Conservation (phyloP, 371 early-diverging fungal genomes). For the Zychaea mexicana region DNA sequence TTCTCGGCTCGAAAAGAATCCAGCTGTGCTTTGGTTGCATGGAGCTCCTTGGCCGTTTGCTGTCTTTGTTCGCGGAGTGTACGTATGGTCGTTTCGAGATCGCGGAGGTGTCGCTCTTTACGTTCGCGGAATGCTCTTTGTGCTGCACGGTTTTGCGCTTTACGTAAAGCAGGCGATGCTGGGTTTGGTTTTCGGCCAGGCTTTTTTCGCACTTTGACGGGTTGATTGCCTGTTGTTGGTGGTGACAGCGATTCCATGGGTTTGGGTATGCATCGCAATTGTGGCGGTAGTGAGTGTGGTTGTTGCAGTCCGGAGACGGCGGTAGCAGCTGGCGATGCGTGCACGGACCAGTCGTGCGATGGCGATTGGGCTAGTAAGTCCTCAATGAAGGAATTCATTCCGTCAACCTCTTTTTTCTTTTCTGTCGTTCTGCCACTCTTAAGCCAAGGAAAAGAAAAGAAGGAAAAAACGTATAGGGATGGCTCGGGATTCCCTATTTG, state of each 20-base stretch:
- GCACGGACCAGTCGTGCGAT: neutral
- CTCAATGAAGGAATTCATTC: neutral
- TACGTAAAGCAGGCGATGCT: slow-evolving; percentile 61
- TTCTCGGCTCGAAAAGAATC: slow-evolving; percentile 60
- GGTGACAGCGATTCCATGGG: neutral
- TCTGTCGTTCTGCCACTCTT: neutral
- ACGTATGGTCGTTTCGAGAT: slow-evolving; percentile 63
- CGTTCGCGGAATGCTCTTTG: slow-evolving; percentile 78
- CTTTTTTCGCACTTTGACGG: slow-evolving; percentile 50
- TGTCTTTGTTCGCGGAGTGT: slow-evolving; percentile 57
- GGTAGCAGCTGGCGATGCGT: neutral
- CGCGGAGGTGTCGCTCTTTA: slow-evolving; percentile 65
- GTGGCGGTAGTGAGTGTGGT: neutral
- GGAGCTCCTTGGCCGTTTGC: slow-evolving; percentile 39
- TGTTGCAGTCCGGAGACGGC: too few relatives aligned
- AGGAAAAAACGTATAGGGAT: neutral
- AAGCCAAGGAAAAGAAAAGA: neutral
- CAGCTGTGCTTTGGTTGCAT: slow-evolving; percentile 39
- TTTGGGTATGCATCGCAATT: neutral
- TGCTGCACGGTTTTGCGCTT: slow-evolving; percentile 77
- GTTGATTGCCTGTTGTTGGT: slow-evolving; percentile 10
- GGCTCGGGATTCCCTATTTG: neutral
- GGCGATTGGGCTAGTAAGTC: neutral
- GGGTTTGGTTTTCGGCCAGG: slow-evolving; percentile 79
- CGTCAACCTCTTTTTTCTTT: neutral